These are phyloP conservation scores for Porodaedalea pini DNA, from an alignment of 1,284 basidiomycete genomes.

Conservation along the genomic window DNA sequence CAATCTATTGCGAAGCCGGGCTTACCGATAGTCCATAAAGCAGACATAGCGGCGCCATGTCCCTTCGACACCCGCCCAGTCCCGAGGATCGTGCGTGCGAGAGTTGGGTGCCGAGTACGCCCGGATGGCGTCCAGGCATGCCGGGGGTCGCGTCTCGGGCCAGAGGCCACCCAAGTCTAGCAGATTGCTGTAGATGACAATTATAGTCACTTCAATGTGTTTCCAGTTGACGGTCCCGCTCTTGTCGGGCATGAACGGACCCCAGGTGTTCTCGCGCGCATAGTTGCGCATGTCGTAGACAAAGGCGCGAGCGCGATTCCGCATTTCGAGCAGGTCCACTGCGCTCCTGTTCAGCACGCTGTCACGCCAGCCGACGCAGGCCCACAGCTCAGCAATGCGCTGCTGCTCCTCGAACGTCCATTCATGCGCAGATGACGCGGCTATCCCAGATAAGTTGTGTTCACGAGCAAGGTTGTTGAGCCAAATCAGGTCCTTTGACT, in stretches of 20 bases:
- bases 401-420: slow-evolving; percentile 23
- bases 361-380: slow-evolving; percentile 17
- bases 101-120: slow-evolving; percentile 48
- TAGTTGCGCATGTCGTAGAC: slow-evolving; percentile 67
- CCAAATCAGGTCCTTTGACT: slow-evolving; percentile 22
- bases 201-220: slow-evolving; percentile 55
- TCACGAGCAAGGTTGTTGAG: slow-evolving; percentile 7
- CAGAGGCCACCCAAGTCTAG: slow-evolving; percentile 41
- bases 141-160: slow-evolving; percentile 42
- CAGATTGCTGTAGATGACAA: slow-evolving; percentile 57
- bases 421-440: slow-evolving; percentile 17
- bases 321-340: slow-evolving; percentile 26
- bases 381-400: slow-evolving; percentile 27
- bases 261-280: slow-evolving; percentile 45
- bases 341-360: neutral
- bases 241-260: slow-evolving; percentile 42
- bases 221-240: slow-evolving; percentile 50
- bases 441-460: slow-evolving; percentile 26
- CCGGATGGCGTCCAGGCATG: slow-evolving; percentile 46
- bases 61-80: slow-evolving; percentile 72
- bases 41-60: slow-evolving; percentile 66
- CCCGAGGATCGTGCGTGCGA: slow-evolving; percentile 33
- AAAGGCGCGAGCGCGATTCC: slow-evolving; percentile 47
- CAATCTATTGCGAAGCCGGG: slow-evolving; percentile 3
- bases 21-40: slow-evolving; percentile 72